These are phyloP conservation scores for Podila epicladia DNA, from an alignment of 192 early-diverging fungal species.

Conservation along the genomic window DNA sequence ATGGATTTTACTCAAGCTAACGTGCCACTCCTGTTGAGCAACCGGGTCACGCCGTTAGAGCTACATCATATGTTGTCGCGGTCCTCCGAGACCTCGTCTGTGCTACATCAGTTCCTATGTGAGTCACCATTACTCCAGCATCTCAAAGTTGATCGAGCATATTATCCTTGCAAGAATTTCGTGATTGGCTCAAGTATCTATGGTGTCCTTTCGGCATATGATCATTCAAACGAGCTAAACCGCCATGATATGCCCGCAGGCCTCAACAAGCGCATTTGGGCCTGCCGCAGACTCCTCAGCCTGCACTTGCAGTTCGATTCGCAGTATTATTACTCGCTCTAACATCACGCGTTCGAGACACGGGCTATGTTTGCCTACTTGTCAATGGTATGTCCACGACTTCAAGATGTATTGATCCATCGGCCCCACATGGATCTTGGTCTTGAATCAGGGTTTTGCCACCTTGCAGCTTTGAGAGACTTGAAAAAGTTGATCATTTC, in stretches of 20 bases:
- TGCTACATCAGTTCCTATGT: neutral
- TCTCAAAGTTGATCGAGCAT: neutral
- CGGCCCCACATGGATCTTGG: neutral
- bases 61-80: neutral
- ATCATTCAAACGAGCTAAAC: neutral
- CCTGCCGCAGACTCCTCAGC: neutral
- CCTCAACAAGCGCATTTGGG: constrained; percentile 1
- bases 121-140: neutral
- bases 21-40: neutral
- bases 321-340: neutral
- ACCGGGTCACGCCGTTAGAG: neutral
- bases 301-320: neutral
- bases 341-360: neutral
- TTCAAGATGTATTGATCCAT: neutral
- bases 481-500: neutral
- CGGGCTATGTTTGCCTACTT: neutral
- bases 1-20: neutral
- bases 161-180: neutral
- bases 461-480: neutral
- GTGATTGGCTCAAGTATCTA: neutral
- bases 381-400: neutral
- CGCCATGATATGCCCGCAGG: neutral
- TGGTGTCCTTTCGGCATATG: neutral
- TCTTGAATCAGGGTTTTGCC: neutral
- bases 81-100: neutral